A percentile compares a stretch with the other conserved stretches of the same genome.
Evolutionary conservation across 352 stramenopile genomes (phyloP).

Genomic region (Phytopythium boreale): DNA sequence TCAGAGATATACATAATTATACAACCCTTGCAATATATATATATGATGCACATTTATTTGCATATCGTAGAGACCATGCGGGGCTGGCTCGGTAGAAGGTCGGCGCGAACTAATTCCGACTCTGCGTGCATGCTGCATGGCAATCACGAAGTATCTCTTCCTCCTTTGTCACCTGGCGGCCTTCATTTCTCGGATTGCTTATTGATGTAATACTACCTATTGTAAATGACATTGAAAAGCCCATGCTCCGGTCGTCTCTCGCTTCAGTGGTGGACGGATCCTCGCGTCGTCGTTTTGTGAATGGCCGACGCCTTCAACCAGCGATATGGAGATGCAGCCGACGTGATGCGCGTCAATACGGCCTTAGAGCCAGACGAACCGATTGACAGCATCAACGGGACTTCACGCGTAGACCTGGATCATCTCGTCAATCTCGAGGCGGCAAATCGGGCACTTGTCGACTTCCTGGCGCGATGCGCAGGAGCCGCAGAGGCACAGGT

Average conservation of each 20-base stretch:
- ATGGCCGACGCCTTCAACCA: background rate
- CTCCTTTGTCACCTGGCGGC: background rate
- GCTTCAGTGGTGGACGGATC: background rate
- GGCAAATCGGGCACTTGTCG: conserved; percentile 80
- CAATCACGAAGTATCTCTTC: background rate
- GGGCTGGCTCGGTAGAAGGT: background rate
- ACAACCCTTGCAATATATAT: no score
- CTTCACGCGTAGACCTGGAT: conserved; percentile 77
- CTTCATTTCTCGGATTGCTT: background rate
- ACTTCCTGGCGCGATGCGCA: conserved; percentile 74
- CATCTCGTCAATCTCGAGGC: conserved; percentile 79
- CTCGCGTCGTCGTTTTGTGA: no score
- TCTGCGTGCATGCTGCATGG: background rate
- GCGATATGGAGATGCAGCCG: background rate
- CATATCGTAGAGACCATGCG: background rate
- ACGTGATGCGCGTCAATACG: background rate
- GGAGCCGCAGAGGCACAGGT: conserved; percentile 75
- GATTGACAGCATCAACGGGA: background rate
- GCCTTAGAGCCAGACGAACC: background rate
- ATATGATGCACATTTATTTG: no score
- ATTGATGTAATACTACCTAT: no score
- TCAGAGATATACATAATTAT: no score
- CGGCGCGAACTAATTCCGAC: background rate
- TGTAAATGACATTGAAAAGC: background rate
- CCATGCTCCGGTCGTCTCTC: background rate